A percentile compares a stretch with the other conserved stretches of the same genome.
Conservation (phyloP, 352 stramenopile genomes). For the Globisporangium camurandrum region DNA sequence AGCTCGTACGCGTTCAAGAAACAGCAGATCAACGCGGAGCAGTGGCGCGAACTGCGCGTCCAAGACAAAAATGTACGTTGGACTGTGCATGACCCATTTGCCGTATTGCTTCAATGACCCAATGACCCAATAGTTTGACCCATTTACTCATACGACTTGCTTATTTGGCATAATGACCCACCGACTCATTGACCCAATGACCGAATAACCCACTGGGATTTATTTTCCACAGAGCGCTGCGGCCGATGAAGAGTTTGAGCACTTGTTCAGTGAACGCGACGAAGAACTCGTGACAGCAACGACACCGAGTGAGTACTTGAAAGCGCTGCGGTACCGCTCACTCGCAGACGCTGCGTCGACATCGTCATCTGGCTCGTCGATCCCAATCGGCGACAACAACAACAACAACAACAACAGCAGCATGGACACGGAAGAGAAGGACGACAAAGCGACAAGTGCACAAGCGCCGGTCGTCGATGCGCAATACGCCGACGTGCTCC, state of each 20-base stretch:
- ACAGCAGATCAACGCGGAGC: constrained; percentile 71
- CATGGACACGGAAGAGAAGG: constrained; percentile 32
- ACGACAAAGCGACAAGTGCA: constrained; percentile 21
- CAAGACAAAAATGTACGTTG: constrained; percentile 55
- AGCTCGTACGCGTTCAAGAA: constrained; percentile 83
- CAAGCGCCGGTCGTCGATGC: constrained; percentile 15
- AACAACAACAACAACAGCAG: constrained; percentile 10
- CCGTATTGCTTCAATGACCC: not conserved
- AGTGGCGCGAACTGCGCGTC: constrained; percentile 69
- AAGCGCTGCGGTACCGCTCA: constrained; percentile 62
- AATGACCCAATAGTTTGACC: not conserved
- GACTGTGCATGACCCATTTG: no score
- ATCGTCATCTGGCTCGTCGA: no score
- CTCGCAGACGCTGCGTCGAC: constrained; percentile 15
- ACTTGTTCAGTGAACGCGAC: constrained; percentile 77
- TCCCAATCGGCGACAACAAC: no score
- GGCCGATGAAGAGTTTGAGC: constrained; percentile 71
- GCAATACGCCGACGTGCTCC: constrained; percentile 19
- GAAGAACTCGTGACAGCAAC: constrained; percentile 63
- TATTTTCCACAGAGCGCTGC: constrained; percentile 8
- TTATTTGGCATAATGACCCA: not conserved
- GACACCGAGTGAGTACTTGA: constrained; percentile 62
- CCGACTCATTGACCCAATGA: no score
- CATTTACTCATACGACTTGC: not conserved
- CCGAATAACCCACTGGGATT: no score